These are phyloP conservation scores for Jaapia argillacea DNA, from an alignment of 768 basidiomycete species.

Conservation along the genomic window DNA sequence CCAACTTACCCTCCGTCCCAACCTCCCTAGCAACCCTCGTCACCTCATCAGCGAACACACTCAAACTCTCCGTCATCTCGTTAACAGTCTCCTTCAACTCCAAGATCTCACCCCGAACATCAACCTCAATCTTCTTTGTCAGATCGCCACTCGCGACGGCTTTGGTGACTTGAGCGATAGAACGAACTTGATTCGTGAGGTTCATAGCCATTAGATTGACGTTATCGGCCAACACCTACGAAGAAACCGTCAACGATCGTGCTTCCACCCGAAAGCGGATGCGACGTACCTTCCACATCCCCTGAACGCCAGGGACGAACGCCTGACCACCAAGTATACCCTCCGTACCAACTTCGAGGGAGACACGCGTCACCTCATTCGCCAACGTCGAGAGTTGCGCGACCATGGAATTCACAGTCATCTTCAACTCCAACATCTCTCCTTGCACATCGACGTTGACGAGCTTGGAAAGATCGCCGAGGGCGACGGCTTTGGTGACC, in stretches of 20 bases:
- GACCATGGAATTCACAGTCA: constrained; percentile 92
- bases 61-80: constrained; percentile 85
- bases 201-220: constrained; percentile 90
- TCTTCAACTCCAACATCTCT: constrained; percentile 92
- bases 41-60: constrained; percentile 77
- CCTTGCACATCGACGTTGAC: constrained; percentile 87
- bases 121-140: constrained; percentile 87
- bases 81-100: constrained; percentile 91
- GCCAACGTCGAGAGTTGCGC: constrained; percentile 61
- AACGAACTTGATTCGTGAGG: constrained; percentile 84
- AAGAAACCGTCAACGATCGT: constrained; percentile 17
- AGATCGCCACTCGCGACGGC: constrained; percentile 92
- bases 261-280: constrained; percentile 13
- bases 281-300: constrained; percentile 77
- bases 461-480: constrained; percentile 89
- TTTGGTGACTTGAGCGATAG: constrained; percentile 89
- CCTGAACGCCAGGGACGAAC: constrained; percentile 83
- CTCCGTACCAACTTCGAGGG: constrained; percentile 94
- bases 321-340: constrained; percentile 96
- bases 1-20: constrained; percentile 91
- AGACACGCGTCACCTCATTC: constrained; percentile 87
- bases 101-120: constrained; percentile 86
- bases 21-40: constrained; percentile 91
- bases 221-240: constrained; percentile 57
- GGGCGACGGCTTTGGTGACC: constrained; percentile 90